These are phyloP conservation scores for Hortiboletus flavorubellus DNA, from an alignment of 768 basidiomycete species.

Conservation along the genomic window DNA sequence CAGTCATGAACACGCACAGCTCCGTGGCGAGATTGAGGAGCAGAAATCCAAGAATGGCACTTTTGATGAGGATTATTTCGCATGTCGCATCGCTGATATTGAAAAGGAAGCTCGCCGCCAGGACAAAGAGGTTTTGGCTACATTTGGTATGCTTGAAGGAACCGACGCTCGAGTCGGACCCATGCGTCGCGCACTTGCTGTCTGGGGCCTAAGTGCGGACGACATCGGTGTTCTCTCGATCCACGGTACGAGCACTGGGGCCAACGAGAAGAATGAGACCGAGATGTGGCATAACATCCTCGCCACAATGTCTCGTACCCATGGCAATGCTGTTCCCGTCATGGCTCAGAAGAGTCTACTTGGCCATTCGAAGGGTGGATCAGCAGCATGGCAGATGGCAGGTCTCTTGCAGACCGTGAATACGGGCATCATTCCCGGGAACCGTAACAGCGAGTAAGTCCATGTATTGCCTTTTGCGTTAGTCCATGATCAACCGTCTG, in stretches of 20 bases:
- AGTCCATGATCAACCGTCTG: neutral
- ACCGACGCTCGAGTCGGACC: constrained; percentile 83
- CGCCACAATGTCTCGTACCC: constrained; percentile 80
- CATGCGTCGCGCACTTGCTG: constrained; percentile 90
- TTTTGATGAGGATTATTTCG: constrained; percentile 65
- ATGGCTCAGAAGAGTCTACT: constrained; percentile 97
- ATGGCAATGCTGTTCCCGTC: constrained; percentile 95
- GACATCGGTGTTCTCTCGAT: constrained; percentile 90
- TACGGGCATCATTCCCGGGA: constrained; percentile 89
- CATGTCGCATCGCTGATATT: constrained; percentile 74
- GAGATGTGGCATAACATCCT: constrained; percentile 96
- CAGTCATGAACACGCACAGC: constrained; percentile 77
- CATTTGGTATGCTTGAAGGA: constrained; percentile 95
- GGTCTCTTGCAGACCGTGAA: constrained; percentile 85
- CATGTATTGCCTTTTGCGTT: neutral
- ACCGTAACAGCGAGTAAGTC: constrained; percentile 92
- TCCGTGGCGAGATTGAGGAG: constrained; percentile 73
- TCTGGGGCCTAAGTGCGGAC: constrained; percentile 94
- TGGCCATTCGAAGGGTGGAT: constrained; percentile 97
- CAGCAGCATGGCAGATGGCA: constrained; percentile 97
- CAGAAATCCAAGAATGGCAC: constrained; percentile 51
- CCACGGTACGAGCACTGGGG: constrained; percentile 84
- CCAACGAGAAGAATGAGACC: constrained; percentile 97
- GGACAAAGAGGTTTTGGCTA: constrained; percentile 88
- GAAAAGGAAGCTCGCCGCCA: constrained; percentile 89